Percentiles rank a stretch among this genome's conserved stretches.
Conservation (phyloP, 2,329 filamentous ascomycete species). For the Apiospora marii region DNA sequence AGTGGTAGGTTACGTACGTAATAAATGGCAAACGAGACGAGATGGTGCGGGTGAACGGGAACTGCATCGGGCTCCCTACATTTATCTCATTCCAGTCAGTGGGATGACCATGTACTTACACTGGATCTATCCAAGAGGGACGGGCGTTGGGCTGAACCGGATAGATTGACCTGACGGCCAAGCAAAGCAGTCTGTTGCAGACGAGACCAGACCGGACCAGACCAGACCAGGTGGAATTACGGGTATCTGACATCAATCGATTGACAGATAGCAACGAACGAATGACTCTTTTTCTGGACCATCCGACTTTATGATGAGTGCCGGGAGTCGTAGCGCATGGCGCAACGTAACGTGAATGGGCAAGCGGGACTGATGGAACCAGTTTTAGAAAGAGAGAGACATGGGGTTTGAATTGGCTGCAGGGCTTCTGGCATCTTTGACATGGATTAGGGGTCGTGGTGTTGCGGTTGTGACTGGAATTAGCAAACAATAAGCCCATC, state of each 20-base stretch:
- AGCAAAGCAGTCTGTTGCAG: neutral
- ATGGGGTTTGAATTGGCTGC: neutral
- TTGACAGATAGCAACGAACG: constrained; percentile 13
- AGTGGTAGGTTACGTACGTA: neutral
- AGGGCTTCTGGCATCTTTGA: neutral
- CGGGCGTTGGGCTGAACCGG: neutral
- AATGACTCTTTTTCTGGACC: constrained; percentile 19
- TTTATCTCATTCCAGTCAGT: constrained; percentile 3
- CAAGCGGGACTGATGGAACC: constrained; percentile 9
- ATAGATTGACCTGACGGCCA: neutral
- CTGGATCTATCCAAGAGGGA: constrained; percentile 3
- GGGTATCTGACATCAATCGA: constrained; percentile 19
- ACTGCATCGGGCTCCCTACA: neutral
- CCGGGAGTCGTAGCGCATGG: constrained; percentile 1
- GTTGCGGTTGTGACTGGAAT: constrained; percentile 2
- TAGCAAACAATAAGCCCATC: neutral
- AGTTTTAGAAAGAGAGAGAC: constrained; percentile 8
- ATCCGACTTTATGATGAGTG: constrained; percentile 6
- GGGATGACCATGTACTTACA: constrained; percentile 6
- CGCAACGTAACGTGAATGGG: constrained; percentile 16
- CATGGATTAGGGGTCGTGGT: constrained; percentile 9
- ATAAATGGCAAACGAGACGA: neutral
- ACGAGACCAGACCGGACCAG: neutral
- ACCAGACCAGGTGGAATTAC: neutral
- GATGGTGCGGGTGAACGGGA: neutral